phyloP scores from a whole-genome alignment of 2,329 filamentous ascomycete genomes.

The Cercospora berteroae region DNA sequence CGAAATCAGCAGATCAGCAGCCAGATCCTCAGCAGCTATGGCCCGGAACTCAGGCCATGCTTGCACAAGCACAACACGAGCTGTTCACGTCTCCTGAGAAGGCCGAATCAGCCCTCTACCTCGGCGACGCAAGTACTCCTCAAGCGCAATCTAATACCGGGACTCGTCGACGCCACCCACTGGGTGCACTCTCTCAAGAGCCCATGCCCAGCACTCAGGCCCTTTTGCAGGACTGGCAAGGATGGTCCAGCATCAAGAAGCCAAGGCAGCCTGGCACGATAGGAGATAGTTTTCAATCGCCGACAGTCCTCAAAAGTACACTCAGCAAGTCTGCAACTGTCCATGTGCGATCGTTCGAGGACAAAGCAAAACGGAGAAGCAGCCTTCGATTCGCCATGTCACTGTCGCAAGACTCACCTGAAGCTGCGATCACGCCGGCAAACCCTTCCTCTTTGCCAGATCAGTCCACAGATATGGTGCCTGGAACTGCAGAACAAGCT shows the following conservation, averaged over 20 bases:
- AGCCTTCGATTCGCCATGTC: conserved; percentile 30
- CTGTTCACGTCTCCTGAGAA: conserved; percentile 34
- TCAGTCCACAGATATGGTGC: conserved; percentile 4
- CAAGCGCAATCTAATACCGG: conserved; percentile 37
- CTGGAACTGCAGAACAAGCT: not conserved
- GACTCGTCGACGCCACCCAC: conserved; percentile 27
- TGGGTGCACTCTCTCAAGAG: conserved; percentile 27
- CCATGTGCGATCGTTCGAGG: conserved; percentile 1
- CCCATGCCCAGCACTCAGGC: conserved; percentile 45
- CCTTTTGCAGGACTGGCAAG: conserved; percentile 43
- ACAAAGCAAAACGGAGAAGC: conserved; percentile 21
- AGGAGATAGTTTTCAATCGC: conserved; percentile 17
- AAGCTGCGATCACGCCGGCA: not conserved
- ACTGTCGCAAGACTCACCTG: conserved; percentile 21
- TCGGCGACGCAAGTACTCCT: conserved; percentile 27
- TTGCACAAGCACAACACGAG: conserved; percentile 33
- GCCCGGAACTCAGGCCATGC: conserved; percentile 33
- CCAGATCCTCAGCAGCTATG: conserved; percentile 5
- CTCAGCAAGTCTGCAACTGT: conserved; percentile 1
- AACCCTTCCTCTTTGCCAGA: conserved; percentile 3
- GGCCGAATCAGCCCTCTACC: conserved; percentile 13
- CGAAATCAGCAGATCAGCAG: not conserved
- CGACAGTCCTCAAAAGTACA: conserved; percentile 16
- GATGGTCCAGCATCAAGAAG: conserved; percentile 46
- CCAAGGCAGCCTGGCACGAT: conserved; percentile 16